Percentiles rank a stretch among this genome's conserved stretches.
phyloP scores from a whole-genome alignment of 176 grass and related monocot genomes.

The Aechmea fasciata region DNA sequence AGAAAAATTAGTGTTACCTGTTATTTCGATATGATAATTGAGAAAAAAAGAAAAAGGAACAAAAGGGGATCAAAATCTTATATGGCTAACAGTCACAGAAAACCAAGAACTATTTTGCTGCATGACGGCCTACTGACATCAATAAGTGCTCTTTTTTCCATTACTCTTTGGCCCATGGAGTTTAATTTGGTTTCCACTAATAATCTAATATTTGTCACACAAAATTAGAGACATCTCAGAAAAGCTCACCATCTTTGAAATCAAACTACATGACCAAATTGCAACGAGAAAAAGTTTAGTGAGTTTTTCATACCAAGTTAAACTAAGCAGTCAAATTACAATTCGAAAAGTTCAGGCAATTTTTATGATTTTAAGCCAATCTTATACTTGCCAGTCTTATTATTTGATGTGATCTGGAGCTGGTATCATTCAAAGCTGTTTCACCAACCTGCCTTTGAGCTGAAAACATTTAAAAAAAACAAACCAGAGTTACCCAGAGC shows the following conservation, averaged over 20 bases:
- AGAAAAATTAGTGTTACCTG: conserved; percentile 16
- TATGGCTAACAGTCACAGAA: too few relatives aligned
- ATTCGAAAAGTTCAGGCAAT: not conserved
- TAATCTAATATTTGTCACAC: too few relatives aligned
- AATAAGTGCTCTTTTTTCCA: too few relatives aligned
- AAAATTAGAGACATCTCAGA: too few relatives aligned
- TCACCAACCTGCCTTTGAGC: conserved; percentile 98
- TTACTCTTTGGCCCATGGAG: too few relatives aligned
- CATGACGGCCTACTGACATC: too few relatives aligned
- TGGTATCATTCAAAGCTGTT: conserved; percentile 87
- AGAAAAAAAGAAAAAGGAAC: not conserved
- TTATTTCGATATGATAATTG: not conserved
- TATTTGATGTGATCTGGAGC: conserved; percentile 99
- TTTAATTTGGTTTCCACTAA: too few relatives aligned
- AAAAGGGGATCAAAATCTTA: too few relatives aligned
- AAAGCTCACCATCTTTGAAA: too few relatives aligned
- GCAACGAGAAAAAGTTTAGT: not conserved
- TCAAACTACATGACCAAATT: too few relatives aligned
- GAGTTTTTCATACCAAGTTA: too few relatives aligned
- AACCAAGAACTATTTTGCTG: too few relatives aligned
- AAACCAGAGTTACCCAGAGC: not conserved
- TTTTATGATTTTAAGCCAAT: not conserved
- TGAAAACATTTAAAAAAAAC: conserved; percentile 24
- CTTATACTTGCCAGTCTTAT: conserved; percentile 74
- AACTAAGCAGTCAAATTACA: not conserved